Percentiles rank a stretch among this genome's conserved stretches.
Evolutionary conservation across 1,284 basidiomycete species (phyloP).

Genomic region (Ganoderma leucocontextum): DNA sequence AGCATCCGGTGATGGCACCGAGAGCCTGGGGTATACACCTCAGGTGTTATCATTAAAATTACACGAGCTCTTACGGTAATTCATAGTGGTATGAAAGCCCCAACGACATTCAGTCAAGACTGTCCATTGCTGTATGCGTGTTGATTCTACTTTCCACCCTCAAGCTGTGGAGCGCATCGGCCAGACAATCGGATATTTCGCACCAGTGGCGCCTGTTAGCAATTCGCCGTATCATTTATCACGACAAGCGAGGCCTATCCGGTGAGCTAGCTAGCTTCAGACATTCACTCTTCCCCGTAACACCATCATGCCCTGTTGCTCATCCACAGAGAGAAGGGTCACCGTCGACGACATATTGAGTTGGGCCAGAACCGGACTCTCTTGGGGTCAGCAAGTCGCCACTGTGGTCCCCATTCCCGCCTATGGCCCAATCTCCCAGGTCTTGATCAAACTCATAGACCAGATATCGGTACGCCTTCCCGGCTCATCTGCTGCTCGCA

Average conservation of each 20-base stretch:
- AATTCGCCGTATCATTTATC: not conserved
- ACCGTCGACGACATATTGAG: not conserved
- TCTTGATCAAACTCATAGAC: not conserved
- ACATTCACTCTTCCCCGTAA: not conserved
- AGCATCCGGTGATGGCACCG: too few species aligned
- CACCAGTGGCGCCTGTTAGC: not conserved
- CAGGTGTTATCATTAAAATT: too few species aligned
- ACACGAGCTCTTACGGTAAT: too few species aligned
- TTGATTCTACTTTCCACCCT: not conserved
- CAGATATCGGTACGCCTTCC: not conserved
- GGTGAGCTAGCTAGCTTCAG: not conserved
- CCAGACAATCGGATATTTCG: not conserved
- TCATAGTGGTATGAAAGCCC: too few species aligned
- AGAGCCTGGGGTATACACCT: too few species aligned
- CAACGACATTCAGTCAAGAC: too few species aligned
- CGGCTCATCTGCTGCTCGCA: not conserved
- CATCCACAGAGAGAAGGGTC: not conserved
- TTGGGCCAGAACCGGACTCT: not conserved
- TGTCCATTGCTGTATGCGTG: too few species aligned
- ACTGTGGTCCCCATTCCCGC: not conserved
- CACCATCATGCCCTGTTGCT: not conserved
- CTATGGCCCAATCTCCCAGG: not conserved
- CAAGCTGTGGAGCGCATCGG: not conserved
- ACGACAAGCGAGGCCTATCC: not conserved
- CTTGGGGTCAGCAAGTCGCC: not conserved